Conservation (phyloP, 192 early-diverging fungal genomes). For the Coemansia furcata region DNA sequence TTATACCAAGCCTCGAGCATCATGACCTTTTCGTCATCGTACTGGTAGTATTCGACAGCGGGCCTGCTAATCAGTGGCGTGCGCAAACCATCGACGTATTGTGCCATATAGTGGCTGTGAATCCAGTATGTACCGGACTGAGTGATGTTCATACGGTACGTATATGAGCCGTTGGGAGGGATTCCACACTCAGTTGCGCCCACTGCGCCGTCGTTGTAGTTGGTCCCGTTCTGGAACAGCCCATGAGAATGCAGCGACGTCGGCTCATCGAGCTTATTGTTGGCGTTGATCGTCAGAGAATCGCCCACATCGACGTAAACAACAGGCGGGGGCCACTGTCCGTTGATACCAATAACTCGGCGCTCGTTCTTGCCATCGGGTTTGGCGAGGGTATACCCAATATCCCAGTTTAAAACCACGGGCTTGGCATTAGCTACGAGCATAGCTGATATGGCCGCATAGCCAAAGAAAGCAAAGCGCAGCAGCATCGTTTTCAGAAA, state of each 20-base stretch:
- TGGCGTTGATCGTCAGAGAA: constrained; percentile 42
- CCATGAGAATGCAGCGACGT: constrained; percentile 78
- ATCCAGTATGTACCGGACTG: constrained; percentile 87
- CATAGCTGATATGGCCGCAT: neutral
- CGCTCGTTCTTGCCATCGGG: constrained; percentile 65
- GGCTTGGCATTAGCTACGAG: constrained; percentile 26
- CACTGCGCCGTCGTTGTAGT: constrained; percentile 67
- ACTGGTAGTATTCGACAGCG: constrained; percentile 53
- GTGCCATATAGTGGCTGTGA: constrained; percentile 67
- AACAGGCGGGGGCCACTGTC: constrained; percentile 60
- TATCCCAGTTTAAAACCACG: constrained; percentile 66
- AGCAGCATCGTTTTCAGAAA: neutral
- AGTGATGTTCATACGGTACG: constrained; percentile 63
- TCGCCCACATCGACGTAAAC: constrained; percentile 33
- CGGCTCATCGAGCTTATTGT: constrained; percentile 58
- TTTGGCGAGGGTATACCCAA: constrained; percentile 62
- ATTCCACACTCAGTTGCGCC: constrained; percentile 75
- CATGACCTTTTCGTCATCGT: constrained; percentile 68
- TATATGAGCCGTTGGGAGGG: constrained; percentile 58
- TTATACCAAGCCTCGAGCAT: constrained; percentile 76
- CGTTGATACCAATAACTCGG: constrained; percentile 68
- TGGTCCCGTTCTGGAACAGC: constrained; percentile 71
- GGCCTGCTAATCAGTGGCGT: constrained; percentile 69
- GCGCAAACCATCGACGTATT: constrained; percentile 82
- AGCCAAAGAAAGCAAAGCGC: neutral